phyloP scores from a whole-genome alignment of 2,329 filamentous ascomycete genomes.

The Niveomyces coronatus region DNA sequence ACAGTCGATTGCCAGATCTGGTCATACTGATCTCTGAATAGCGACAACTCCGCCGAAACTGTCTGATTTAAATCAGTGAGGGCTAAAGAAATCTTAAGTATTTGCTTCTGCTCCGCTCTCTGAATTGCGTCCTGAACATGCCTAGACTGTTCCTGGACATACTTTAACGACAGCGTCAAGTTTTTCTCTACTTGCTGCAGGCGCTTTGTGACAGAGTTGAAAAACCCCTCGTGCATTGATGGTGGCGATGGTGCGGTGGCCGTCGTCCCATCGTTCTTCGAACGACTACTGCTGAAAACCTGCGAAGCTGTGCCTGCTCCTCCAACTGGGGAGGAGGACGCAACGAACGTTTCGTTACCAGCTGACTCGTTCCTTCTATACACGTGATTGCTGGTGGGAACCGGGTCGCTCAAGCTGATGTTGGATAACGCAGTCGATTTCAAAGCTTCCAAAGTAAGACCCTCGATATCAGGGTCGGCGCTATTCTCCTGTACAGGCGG shows the following conservation, averaged over 20 bases:
- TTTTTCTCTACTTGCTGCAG: constrained; percentile 86
- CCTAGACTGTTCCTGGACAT: constrained; percentile 91
- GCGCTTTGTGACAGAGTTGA: constrained; percentile 91
- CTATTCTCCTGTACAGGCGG: background rate
- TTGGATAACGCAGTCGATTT: constrained; percentile 1
- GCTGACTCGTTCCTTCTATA: background rate
- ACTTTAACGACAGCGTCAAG: constrained; percentile 83
- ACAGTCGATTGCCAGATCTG: constrained; percentile 95
- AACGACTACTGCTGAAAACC: constrained; percentile 14
- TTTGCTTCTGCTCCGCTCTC: constrained; percentile 77
- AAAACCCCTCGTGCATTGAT: constrained; percentile 93
- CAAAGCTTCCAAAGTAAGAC: background rate
- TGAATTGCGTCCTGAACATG: constrained; percentile 80
- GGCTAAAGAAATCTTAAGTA: constrained; percentile 73
- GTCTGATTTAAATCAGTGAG: constrained; percentile 79
- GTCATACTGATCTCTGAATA: constrained; percentile 78
- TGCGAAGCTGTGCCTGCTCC: background rate
- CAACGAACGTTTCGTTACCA: background rate
- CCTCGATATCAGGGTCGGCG: background rate
- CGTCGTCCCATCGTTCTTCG: constrained; percentile 19
- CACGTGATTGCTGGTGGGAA: background rate
- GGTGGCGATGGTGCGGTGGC: constrained; percentile 39
- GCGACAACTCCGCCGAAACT: constrained; percentile 69
- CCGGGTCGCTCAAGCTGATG: constrained; percentile 12
- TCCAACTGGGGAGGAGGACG: constrained; percentile 1